Evolutionary conservation across 192 early-diverging fungal species (phyloP).

Genomic region (Linnemannia zychae): DNA sequence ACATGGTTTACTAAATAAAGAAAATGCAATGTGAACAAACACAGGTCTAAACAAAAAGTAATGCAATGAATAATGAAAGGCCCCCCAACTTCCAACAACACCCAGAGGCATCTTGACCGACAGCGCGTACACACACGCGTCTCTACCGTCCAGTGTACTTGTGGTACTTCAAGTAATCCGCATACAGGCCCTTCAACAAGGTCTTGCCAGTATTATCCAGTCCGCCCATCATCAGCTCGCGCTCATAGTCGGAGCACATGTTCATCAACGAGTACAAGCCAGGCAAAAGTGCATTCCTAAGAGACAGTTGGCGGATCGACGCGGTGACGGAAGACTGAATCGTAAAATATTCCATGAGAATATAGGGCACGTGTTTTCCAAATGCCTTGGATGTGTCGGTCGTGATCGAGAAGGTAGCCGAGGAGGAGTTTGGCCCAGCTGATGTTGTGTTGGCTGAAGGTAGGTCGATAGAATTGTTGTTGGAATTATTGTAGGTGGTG

Average conservation of each 20-base stretch:
- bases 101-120: too few species aligned
- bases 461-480: not conserved
- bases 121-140: not conserved
- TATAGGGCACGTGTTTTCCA: slow-evolving; percentile 63
- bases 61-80: too few species aligned
- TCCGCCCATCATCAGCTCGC: slow-evolving; percentile 74
- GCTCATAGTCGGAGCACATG: slow-evolving; percentile 73
- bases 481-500: slow-evolving; percentile 26
- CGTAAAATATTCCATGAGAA: slow-evolving; percentile 68
- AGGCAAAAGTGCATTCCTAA: slow-evolving; percentile 62
- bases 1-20: too few species aligned
- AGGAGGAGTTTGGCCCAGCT: not conserved
- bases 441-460: not conserved
- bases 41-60: too few species aligned
- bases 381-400: slow-evolving; percentile 56
- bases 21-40: too few species aligned
- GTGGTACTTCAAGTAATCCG: slow-evolving; percentile 64
- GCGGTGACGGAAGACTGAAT: slow-evolving; percentile 67
- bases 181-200: slow-evolving; percentile 64
- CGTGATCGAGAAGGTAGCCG: slow-evolving; percentile 11
- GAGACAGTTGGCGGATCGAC: slow-evolving; percentile 52
- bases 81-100: too few species aligned
- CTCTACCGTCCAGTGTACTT: slow-evolving; percentile 70
- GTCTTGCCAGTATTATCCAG: slow-evolving; percentile 68
- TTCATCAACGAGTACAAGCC: slow-evolving; percentile 75